Percentiles rank a stretch among this genome's conserved stretches.
phyloP scores from a whole-genome alignment of 352 stramenopile genomes.

The Phytophthora sp. region DNA sequence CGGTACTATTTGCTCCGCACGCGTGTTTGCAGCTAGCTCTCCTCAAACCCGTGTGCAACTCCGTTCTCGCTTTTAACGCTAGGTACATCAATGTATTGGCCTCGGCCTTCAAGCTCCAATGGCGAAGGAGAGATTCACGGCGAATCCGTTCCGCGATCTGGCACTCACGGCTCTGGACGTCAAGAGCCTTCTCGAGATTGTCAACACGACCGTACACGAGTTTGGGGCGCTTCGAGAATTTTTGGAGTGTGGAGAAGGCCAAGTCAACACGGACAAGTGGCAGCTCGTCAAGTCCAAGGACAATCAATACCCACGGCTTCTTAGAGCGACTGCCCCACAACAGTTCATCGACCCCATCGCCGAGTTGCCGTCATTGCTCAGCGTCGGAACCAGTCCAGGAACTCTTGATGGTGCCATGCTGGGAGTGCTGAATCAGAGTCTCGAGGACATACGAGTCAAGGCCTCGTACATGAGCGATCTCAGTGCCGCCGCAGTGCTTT shows the following conservation, averaged over 20 bases:
- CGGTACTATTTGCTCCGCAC: conserved; percentile 13
- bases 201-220: conserved; percentile 32
- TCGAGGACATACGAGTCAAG: conserved; percentile 40
- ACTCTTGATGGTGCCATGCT: conserved; percentile 47
- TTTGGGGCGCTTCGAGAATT: conserved; percentile 33
- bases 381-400: conserved; percentile 28
- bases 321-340: conserved; percentile 10
- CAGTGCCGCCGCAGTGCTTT: conserved; percentile 26
- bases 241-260: conserved; percentile 37
- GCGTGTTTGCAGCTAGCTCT: not conserved
- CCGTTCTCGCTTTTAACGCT: conserved; percentile 16
- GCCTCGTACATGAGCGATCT: conserved; percentile 41
- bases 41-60: not conserved
- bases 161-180: conserved; percentile 18
- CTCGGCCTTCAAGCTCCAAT: conserved; percentile 21
- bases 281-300: conserved; percentile 37
- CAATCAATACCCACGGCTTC: conserved; percentile 34
- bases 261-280: conserved; percentile 37
- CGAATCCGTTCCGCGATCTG: conserved; percentile 29
- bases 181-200: conserved; percentile 25
- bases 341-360: not conserved
- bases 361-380: conserved; percentile 26
- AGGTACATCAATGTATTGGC: not conserved
- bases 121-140: conserved; percentile 27
- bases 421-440: conserved; percentile 35